These are phyloP conservation scores for Fusarium ramigenum DNA, from an alignment of 2,329 filamentous ascomycete species.

Conservation along the genomic window DNA sequence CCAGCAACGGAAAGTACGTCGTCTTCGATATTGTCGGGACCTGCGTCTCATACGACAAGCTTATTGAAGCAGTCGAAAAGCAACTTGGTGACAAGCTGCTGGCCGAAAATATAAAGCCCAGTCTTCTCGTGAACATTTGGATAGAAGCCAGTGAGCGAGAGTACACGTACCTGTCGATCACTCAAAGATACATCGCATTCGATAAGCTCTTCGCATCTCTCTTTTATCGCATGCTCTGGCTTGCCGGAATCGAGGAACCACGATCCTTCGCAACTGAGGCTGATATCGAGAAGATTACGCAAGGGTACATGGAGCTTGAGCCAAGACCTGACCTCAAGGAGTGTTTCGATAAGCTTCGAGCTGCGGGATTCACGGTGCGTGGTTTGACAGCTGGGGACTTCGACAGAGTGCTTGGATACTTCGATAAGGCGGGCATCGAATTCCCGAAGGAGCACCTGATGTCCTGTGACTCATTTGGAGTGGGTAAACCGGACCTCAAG, in stretches of 20 bases:
- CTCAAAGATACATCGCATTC: slow-evolving; percentile 51
- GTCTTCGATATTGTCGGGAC: slow-evolving; percentile 37
- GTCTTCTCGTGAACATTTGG: slow-evolving; percentile 58
- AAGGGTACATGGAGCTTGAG: slow-evolving; percentile 16
- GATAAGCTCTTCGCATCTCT: slow-evolving; percentile 53
- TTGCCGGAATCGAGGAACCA: slow-evolving; percentile 55
- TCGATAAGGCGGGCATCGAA: slow-evolving; percentile 24
- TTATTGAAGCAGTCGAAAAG: slow-evolving; percentile 49
- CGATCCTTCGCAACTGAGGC: slow-evolving; percentile 53
- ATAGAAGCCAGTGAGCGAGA: slow-evolving; percentile 58
- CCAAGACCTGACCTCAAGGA: slow-evolving; percentile 11
- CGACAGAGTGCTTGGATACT: slow-evolving; percentile 27
- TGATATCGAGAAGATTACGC: slow-evolving; percentile 52
- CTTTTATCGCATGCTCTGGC: slow-evolving; percentile 59
- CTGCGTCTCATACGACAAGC: slow-evolving; percentile 18
- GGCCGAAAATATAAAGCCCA: slow-evolving; percentile 51
- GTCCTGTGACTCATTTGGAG: slow-evolving; percentile 27
- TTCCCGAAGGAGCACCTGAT: slow-evolving; percentile 28
- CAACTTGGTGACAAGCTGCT: slow-evolving; percentile 54
- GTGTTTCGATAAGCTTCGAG: slow-evolving; percentile 28
- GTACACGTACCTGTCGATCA: slow-evolving; percentile 59
- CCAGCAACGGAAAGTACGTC: background rate
- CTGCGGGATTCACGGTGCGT: slow-evolving; percentile 25
- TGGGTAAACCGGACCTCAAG: slow-evolving; percentile 33
- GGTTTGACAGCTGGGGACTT: slow-evolving; percentile 30